Evolutionary conservation across 1,139 yeast species (phyloP), one percentile per base, ranked within the genome.

Genomic region (Sugiyamaella paludigena): DNA sequence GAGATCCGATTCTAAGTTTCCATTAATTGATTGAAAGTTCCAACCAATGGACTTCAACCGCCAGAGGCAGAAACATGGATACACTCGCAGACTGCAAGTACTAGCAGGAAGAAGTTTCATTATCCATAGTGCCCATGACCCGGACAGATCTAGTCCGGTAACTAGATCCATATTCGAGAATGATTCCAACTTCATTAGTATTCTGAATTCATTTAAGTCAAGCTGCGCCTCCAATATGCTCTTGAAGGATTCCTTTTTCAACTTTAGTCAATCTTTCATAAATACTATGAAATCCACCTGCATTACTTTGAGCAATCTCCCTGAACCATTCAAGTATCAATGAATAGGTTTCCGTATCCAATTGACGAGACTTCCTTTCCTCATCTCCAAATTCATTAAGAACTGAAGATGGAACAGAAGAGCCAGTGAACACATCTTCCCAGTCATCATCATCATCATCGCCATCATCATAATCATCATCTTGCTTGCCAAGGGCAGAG

Each of bases 401-500:
- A 7, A 36, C 9, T 6, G 45, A 42, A 2, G 36, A 12, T 11
- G 40, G 45, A 19, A 36, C 37, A 7, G 33, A 32, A 28, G 47
- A 41, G 10, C 27, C 48, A 13, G 52, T 52, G 27, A 40, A 50
- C 1, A 84, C 91, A 58, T 87, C 95, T 62, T 88, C 96, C 94
- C 96, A 89, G 28, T 71, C 82, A n/a, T 69, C 81, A 1, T 65
- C 78, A 1, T 56, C 75, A 0, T 59, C 72, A 0, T 59, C 72
- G 2, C 58, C 69, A 4, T 55, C 60, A 1, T 54, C 64, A 10
- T 47, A 61, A 7, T 56, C 58, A 4, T 56, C 68, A 11, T 53
- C 65, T 12, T 60, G 50, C 16, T 40, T 34, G 47, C 47, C 27
- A 19, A 16, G 47, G 24, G 19, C 37, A 15, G 9, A 34, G 16